Percentiles rank a stretch among this genome's conserved stretches.
phyloP scores from a whole-genome alignment of 2,329 filamentous ascomycete genomes.

The Beauveria brongniartii region DNA sequence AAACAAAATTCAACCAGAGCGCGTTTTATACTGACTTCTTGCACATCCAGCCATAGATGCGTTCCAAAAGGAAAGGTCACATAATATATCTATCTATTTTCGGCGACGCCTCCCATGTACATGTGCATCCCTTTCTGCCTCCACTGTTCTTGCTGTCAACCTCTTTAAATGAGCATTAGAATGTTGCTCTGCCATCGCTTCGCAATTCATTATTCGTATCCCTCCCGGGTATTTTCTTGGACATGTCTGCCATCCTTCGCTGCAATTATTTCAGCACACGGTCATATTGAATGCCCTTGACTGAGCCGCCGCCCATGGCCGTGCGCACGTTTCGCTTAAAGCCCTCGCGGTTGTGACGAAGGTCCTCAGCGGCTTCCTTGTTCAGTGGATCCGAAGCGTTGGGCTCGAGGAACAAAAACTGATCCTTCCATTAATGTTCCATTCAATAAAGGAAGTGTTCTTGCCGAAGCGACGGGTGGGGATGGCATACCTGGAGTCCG shows the following conservation, averaged over 20 bases:
- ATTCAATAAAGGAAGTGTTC: neutral
- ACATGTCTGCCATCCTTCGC: too few relatives aligned
- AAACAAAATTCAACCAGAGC: neutral
- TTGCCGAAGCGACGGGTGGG: neutral
- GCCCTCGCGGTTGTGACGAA: constrained; percentile 73
- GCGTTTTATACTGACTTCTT: neutral
- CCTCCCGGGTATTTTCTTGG: too few relatives aligned
- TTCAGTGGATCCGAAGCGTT: constrained; percentile 97
- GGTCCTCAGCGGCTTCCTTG: constrained; percentile 92
- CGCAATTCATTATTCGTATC: constrained; percentile 1
- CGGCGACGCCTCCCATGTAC: neutral
- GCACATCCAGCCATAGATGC: neutral
- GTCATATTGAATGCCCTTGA: constrained; percentile 69
- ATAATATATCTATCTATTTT: neutral
- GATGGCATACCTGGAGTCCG: constrained; percentile 63
- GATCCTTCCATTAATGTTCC: neutral
- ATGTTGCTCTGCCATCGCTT: neutral
- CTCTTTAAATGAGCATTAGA: neutral
- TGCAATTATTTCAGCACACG: constrained; percentile 57
- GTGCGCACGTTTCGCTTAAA: constrained; percentile 88
- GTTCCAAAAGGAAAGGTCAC: too few relatives aligned
- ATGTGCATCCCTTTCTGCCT: neutral
- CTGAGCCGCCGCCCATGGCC: constrained; percentile 71
- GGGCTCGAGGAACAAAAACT: constrained; percentile 96
- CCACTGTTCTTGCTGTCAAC: neutral